A percentile compares a stretch with the other conserved stretches of the same genome.
Evolutionary conservation across 306 rosid genomes (phyloP).

Genomic region (Medicago ruthenica): DNA sequence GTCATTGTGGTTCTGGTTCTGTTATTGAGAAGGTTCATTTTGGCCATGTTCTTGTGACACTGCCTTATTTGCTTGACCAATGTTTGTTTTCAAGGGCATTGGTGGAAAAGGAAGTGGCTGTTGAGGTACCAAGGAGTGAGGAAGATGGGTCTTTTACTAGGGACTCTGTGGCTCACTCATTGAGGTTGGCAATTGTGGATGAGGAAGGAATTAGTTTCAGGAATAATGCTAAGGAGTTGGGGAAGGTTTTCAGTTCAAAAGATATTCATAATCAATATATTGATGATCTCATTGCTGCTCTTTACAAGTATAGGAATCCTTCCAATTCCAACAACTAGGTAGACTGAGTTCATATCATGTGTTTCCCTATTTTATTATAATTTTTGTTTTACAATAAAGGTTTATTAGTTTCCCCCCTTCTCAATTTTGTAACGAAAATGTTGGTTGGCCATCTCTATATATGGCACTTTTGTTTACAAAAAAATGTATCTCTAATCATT

Average conservation of each 20-base stretch:
- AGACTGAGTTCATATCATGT: background rate
- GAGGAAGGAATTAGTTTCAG: constrained; percentile 22
- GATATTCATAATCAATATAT: constrained; percentile 28
- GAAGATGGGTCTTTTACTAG: constrained; percentile 29
- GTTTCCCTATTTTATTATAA: background rate
- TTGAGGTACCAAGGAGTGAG: constrained; percentile 43
- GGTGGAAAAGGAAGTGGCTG: constrained; percentile 46
- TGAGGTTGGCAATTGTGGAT: constrained; percentile 32
- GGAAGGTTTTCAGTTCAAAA: constrained; percentile 19
- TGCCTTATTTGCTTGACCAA: constrained; percentile 53
- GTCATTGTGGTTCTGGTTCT: constrained; percentile 61
- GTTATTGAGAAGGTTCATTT: constrained; percentile 53
- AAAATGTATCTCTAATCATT: background rate
- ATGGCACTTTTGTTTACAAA: background rate
- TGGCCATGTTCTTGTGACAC: constrained; percentile 54
- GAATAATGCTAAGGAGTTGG: constrained; percentile 35
- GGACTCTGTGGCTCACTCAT: constrained; percentile 21
- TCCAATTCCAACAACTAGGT: background rate
- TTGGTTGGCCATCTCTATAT: background rate
- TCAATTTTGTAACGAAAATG: background rate
- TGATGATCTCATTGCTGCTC: constrained; percentile 30
- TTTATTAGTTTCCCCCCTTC: background rate
- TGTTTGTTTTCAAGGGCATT: constrained; percentile 44
- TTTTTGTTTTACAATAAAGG: constrained; percentile 9
- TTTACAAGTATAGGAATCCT: constrained; percentile 5